Evolutionary conservation across 163 green algal species (phyloP), one percentile per base, ranked within the genome.

Genomic region (Chlamydomonas reinhardtii): DNA sequence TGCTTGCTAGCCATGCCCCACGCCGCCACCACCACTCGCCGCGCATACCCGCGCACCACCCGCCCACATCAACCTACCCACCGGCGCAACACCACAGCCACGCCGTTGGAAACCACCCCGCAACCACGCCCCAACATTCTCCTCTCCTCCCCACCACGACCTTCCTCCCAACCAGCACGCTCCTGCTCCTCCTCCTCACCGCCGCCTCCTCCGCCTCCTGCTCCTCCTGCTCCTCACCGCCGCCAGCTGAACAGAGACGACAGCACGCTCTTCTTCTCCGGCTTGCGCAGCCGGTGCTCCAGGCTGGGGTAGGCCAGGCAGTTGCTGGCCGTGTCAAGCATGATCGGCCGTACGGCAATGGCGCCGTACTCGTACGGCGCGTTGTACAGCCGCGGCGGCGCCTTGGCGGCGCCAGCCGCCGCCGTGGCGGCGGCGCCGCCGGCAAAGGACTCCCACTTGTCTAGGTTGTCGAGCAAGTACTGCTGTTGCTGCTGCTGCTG

Each of bases 371-470:
- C 32, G 74, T 89, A 91, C 20, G 89, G 86, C 6, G 54, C 80
- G 31, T 74, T 56, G 65, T 73, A 80, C 56, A 92, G 59, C 24
- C 82, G 86, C 43, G 86, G 81, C 43, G 81, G 54, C 20, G 70
- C 81, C 59, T 80, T 80, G 39, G 39, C 34, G 2, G 35, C 12
- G 3, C 24, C 70, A 0, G 72, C 85, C n/a, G 66, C 68, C 14
- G 27, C 81, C 14, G 22, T 29, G 16, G 32, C 87, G 16, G 89
- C 87, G 15, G 76, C 32, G 19, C 32, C 61, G 29, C 87, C 74
- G 19, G 88, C 93, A 85, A 95, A 97, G 14, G 91, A 88, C 80
- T 94, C 83, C 92, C 93, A 97, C 11, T 22, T 48, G 29, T 94
- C 88, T 77, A 96, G 73, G 4, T 85, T 75, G 27, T 97, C 94